Percentiles rank a stretch among this genome's conserved stretches.
Conservation (phyloP, 225 moss, liverwort and hornwort species). For the Sphagnum contortum region DNA sequence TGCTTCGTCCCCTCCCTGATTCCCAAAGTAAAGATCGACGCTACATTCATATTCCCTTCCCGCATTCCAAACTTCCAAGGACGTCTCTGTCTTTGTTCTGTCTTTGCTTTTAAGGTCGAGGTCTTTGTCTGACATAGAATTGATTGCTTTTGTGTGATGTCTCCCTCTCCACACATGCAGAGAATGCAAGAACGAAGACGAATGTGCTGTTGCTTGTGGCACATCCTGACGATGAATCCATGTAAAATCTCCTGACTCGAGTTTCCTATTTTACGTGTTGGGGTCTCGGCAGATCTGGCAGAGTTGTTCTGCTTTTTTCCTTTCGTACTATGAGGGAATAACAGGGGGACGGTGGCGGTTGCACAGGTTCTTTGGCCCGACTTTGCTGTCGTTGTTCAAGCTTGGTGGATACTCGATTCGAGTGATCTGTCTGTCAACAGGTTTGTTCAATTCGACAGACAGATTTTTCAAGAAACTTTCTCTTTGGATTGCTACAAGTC, state of each 20-base stretch:
- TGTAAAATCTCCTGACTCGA: conserved; percentile 11
- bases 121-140: neutral
- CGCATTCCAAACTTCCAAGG: neutral
- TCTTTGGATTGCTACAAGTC: neutral
- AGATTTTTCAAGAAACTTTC: neutral
- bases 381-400: conserved; percentile 38
- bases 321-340: too few relatives aligned
- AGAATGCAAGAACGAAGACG: conserved; percentile 13
- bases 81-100: neutral
- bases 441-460: conserved; percentile 9
- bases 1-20: neutral
- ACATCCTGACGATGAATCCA: conserved; percentile 65
- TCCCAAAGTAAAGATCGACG: neutral
- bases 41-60: too few relatives aligned
- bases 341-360: too few relatives aligned
- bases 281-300: neutral
- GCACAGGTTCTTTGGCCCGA: conserved; percentile 60
- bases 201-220: conserved; percentile 56
- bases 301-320: neutral
- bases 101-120: too few relatives aligned
- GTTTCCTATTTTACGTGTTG: neutral
- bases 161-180: conserved; percentile 2
- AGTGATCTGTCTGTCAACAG: conserved; percentile 44
- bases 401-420: conserved; percentile 37
- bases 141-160: neutral